These are phyloP conservation scores for Fusarium penzigii DNA, from an alignment of 2,329 filamentous ascomycete genomes.

Conservation along the genomic window DNA sequence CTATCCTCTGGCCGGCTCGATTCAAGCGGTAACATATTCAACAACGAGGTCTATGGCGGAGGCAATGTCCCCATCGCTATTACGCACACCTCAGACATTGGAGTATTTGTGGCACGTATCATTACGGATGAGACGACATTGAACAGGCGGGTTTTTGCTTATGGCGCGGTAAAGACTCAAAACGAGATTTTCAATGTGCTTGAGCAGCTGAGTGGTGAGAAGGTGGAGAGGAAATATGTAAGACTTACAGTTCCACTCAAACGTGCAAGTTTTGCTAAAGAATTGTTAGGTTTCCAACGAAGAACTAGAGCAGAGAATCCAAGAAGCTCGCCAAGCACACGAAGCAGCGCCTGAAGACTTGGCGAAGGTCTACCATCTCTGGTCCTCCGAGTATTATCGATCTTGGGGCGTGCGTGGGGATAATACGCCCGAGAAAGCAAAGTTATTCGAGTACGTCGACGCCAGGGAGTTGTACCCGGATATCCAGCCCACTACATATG, in stretches of 20 bases:
- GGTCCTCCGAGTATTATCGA: constrained; percentile 3
- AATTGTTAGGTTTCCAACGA: constrained; percentile 3
- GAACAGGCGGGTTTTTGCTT: constrained; percentile 52
- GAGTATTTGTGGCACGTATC: constrained; percentile 51
- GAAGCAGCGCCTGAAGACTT: constrained; percentile 4
- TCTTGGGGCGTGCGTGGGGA: constrained; percentile 19
- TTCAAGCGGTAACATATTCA: constrained; percentile 33
- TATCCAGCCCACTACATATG: constrained; percentile 8
- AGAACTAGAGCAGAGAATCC: constrained; percentile 9
- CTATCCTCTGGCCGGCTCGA: constrained; percentile 32
- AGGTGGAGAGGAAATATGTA: constrained; percentile 32
- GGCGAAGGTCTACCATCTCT: background rate
- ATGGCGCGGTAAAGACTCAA: constrained; percentile 46
- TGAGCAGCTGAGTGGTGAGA: constrained; percentile 51
- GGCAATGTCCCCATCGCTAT: constrained; percentile 45
- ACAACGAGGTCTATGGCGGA: constrained; percentile 44
- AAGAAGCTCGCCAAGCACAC: constrained; percentile 1
- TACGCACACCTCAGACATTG: constrained; percentile 55
- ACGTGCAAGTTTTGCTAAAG: background rate
- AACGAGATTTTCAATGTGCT: constrained; percentile 48
- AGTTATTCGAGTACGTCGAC: constrained; percentile 15
- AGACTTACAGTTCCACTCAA: background rate
- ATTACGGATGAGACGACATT: constrained; percentile 53
- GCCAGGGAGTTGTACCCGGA: constrained; percentile 20
- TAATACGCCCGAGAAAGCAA: constrained; percentile 14